phyloP scores from a whole-genome alignment of 768 basidiomycete genomes.

The Paxillus ammoniavirescens region DNA sequence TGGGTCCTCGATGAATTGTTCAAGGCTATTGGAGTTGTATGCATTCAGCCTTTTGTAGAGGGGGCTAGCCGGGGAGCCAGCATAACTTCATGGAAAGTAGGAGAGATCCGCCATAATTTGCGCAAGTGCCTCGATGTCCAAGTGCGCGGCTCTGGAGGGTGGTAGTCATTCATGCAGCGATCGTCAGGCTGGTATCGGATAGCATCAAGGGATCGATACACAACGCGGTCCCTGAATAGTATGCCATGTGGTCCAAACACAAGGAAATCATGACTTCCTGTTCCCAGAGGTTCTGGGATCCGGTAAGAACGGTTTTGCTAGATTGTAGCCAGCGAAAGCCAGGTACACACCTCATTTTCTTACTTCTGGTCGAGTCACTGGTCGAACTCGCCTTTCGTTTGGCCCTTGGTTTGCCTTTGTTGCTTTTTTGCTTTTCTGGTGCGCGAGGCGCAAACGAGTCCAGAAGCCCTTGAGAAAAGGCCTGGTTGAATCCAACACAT shows the following conservation, averaged over 20 bases:
- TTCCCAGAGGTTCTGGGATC: not conserved
- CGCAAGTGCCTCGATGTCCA: slow-evolving; percentile 66
- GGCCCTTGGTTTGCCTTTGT: not conserved
- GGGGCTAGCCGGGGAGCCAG: slow-evolving; percentile 1
- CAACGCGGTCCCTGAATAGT: too few relatives aligned
- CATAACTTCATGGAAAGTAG: slow-evolving; percentile 44
- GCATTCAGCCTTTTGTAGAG: slow-evolving; percentile 61
- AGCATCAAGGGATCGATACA: too few relatives aligned
- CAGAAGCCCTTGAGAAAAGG: slow-evolving; percentile 14
- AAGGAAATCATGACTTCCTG: slow-evolving; percentile 10
- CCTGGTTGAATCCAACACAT: slow-evolving; percentile 17
- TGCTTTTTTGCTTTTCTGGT: not conserved
- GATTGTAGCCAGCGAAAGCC: not conserved
- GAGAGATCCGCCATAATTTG: slow-evolving; percentile 52
- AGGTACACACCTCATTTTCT: slow-evolving; percentile 7
- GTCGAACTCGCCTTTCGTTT: slow-evolving; percentile 7
- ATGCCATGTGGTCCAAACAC: not conserved
- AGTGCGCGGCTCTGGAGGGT: slow-evolving; percentile 35
- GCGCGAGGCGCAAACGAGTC: not conserved
- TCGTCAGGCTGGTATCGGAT: too few relatives aligned
- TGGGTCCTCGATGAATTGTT: slow-evolving; percentile 86
- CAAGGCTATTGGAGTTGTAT: slow-evolving; percentile 60
- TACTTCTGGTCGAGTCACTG: not conserved
- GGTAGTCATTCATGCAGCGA: not conserved
- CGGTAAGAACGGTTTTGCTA: not conserved